Evolutionary conservation across 257 asterid species (phyloP).

Genomic region (Capsicum rhomboideum): DNA sequence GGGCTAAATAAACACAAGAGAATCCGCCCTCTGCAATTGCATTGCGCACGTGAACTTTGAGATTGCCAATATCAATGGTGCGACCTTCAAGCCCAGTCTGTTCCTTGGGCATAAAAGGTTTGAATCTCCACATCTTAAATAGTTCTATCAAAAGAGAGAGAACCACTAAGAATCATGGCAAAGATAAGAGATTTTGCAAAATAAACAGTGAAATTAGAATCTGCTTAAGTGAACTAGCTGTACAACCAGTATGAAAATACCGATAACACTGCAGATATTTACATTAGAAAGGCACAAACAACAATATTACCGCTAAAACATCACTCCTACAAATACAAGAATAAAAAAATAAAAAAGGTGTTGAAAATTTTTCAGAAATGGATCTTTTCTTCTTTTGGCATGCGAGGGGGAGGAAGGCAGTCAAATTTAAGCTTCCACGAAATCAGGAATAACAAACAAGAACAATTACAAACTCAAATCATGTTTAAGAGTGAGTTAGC

Average conservation of each 20-base stretch:
- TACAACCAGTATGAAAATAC: background rate
- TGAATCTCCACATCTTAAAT: constrained; percentile 82
- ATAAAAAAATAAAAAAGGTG: background rate
- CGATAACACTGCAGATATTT: background rate
- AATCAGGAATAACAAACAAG: background rate
- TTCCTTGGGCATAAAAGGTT: constrained; percentile 76
- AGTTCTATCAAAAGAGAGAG: background rate
- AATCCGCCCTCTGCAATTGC: constrained; percentile 96
- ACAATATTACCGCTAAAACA: background rate
- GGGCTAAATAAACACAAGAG: constrained; percentile 84
- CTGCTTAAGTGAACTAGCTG: background rate
- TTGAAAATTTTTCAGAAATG: background rate
- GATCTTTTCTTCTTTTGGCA: background rate
- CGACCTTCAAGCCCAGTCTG: constrained; percentile 97
- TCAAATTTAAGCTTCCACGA: background rate
- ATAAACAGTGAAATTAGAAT: background rate
- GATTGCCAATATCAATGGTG: constrained; percentile 63
- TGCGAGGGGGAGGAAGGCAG: background rate
- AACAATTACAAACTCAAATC: background rate
- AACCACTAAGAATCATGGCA: background rate
- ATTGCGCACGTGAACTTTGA: constrained; percentile 80
- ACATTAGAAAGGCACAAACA: background rate
- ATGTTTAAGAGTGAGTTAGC: background rate
- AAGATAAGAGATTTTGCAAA: background rate
- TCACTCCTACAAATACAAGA: background rate